These are phyloP conservation scores for Prunus mume DNA, from an alignment of 306 rosid species.

Conservation along the genomic window DNA sequence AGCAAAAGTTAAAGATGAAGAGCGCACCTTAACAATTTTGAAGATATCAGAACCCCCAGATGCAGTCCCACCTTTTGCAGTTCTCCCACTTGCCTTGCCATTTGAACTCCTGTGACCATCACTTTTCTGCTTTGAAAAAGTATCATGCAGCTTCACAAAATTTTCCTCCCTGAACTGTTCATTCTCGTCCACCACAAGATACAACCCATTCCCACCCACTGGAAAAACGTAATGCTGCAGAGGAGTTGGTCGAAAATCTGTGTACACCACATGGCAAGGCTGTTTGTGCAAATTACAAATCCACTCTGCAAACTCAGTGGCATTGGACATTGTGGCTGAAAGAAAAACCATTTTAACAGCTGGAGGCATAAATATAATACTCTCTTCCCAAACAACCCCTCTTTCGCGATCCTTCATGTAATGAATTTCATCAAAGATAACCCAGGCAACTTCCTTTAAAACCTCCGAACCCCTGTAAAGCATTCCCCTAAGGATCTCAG, in stretches of 20 bases:
- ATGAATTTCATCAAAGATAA: conserved; percentile 91
- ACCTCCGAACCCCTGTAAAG: conserved; percentile 90
- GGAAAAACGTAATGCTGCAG: conserved; percentile 92
- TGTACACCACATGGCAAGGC: conserved; percentile 95
- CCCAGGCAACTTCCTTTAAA: conserved; percentile 93
- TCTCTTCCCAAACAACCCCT: conserved; percentile 99
- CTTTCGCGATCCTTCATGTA: conserved; percentile 96
- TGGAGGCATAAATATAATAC: conserved; percentile 88
- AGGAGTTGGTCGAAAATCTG: conserved; percentile 93
- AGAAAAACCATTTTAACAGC: conserved; percentile 93
- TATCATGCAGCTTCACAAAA: conserved; percentile 69
- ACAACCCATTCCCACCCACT: conserved; percentile 71
- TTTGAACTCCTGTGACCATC: conserved; percentile 49
- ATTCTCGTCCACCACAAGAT: conserved; percentile 84
- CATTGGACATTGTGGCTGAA: conserved; percentile 95
- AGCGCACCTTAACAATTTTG: conserved; percentile 86
- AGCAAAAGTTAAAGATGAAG: not conserved
- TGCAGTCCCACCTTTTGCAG: conserved; percentile 55
- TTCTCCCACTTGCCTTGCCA: conserved; percentile 56
- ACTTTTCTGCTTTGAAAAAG: conserved; percentile 61
- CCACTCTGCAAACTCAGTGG: conserved; percentile 96
- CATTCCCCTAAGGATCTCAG: conserved; percentile 93
- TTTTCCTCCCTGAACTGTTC: conserved; percentile 84
- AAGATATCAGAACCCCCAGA: conserved; percentile 87
- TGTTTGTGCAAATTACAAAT: conserved; percentile 85